Conservation (phyloP, 2,329 filamentous ascomycete species). For the Fonsecaea pugnacius region DNA sequence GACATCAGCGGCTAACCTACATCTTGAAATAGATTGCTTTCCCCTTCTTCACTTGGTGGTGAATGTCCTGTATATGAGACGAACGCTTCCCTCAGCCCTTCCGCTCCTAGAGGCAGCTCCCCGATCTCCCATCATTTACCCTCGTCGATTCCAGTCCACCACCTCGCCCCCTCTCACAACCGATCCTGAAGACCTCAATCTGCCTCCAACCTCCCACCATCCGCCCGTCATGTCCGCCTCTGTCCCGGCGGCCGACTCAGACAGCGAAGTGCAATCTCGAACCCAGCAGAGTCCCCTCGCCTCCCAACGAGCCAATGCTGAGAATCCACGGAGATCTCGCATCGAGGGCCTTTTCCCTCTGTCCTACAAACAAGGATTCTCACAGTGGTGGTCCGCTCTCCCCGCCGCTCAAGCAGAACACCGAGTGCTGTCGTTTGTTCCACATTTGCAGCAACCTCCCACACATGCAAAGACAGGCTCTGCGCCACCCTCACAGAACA, state of each 20-base stretch:
- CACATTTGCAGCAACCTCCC: constrained; percentile 74
- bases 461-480: constrained; percentile 69
- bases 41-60: constrained; percentile 7
- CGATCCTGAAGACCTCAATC: constrained; percentile 19
- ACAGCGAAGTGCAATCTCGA: constrained; percentile 41
- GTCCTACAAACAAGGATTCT: constrained; percentile 87
- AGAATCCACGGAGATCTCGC: constrained; percentile 37
- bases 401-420: constrained; percentile 84
- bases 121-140: constrained; percentile 13
- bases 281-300: constrained; percentile 55
- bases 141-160: constrained; percentile 26
- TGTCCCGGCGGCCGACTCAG: constrained; percentile 36
- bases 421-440: constrained; percentile 82
- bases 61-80: constrained; percentile 27
- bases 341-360: constrained; percentile 71
- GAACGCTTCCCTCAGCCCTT: constrained; percentile 18
- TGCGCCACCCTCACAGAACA: constrained; percentile 51
- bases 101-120: constrained; percentile 31
- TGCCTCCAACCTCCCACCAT: constrained; percentile 31
- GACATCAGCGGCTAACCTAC: not conserved
- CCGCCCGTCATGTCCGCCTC: constrained; percentile 37
- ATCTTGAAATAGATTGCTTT: constrained; percentile 9
- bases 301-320: constrained; percentile 50
- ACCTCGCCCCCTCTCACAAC: constrained; percentile 9
- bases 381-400: constrained; percentile 92